Percentiles rank a stretch among this genome's conserved stretches.
Evolutionary conservation across 192 early-diverging fungal genomes (phyloP).

Genomic region (Dissophora ornata): DNA sequence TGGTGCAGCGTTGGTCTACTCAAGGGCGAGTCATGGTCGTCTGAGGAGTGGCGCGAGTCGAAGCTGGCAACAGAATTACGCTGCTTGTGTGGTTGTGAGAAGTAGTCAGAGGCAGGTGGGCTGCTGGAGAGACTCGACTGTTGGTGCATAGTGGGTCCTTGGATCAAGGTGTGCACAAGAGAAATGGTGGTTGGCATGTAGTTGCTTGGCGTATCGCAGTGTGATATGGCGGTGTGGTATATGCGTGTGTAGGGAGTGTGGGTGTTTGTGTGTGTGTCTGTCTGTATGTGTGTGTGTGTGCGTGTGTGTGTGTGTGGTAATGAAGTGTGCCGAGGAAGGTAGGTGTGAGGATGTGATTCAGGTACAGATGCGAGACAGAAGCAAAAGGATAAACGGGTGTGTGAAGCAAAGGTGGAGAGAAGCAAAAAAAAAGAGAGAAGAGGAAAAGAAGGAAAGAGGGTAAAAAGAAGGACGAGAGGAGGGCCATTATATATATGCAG

Average conservation of each 20-base stretch:
- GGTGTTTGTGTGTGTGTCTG: neutral
- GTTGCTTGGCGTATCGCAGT: neutral
- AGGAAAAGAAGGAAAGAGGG: constrained; percentile 9
- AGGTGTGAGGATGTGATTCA: neutral
- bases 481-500: neutral
- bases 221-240: neutral
- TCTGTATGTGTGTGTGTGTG: neutral
- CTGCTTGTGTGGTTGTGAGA: constrained; percentile 8
- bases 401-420: constrained; percentile 1
- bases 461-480: neutral
- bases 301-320: neutral
- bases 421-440: neutral
- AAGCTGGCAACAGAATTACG: constrained; percentile 46
- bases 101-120: constrained; percentile 13
- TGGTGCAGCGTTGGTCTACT: constrained; percentile 48
- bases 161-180: constrained; percentile 13
- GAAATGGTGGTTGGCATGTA: constrained; percentile 47
- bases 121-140: constrained; percentile 17
- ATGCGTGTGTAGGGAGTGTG: neutral
- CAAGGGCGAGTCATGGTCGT: constrained; percentile 33
- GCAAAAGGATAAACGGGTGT: no score
- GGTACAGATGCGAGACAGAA: no score
- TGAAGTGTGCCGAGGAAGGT: neutral
- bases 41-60: constrained; percentile 27
- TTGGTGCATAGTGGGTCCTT: constrained; percentile 43